Evolutionary conservation across 2,329 filamentous ascomycete genomes (phyloP).

Genomic region (Alternaria dauci): DNA sequence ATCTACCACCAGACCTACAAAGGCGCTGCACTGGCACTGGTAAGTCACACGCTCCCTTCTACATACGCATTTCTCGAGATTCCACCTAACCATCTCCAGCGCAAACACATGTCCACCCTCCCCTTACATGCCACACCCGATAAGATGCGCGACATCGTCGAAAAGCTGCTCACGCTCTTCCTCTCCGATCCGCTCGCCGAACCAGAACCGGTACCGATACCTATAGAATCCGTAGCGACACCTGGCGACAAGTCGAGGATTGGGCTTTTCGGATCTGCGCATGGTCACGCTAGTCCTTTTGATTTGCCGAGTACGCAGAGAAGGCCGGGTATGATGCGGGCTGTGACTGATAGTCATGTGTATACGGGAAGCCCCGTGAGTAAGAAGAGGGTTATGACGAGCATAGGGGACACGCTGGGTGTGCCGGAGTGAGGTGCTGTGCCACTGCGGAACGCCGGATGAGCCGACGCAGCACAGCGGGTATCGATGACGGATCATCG

Average conservation of each 20-base stretch:
- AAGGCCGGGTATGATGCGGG: slow-evolving; percentile 22
- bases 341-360: slow-evolving; percentile 26
- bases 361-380: slow-evolving; percentile 38
- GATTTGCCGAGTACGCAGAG: slow-evolving; percentile 43
- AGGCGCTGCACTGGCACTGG: slow-evolving; percentile 58
- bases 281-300: slow-evolving; percentile 42
- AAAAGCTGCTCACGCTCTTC: slow-evolving; percentile 57
- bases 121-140: slow-evolving; percentile 54
- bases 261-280: slow-evolving; percentile 29
- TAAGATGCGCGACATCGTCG: slow-evolving; percentile 57
- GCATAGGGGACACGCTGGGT: not conserved
- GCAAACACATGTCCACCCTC: slow-evolving; percentile 50
- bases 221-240: slow-evolving; percentile 33
- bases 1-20: slow-evolving; percentile 63
- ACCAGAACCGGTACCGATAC: slow-evolving; percentile 21
- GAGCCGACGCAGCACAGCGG: not conserved
- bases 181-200: slow-evolving; percentile 55
- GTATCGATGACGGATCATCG: not conserved
- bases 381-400: slow-evolving; percentile 18
- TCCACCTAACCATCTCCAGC: slow-evolving; percentile 22
- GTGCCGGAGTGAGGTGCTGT: slow-evolving; percentile 5
- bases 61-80: not conserved
- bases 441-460: not conserved
- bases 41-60: slow-evolving; percentile 20
- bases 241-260: slow-evolving; percentile 35